Evolutionary conservation across 192 early-diverging fungal genomes (phyloP), one percentile per base, ranked within the genome.

Genomic region (Entophlyctis luteolus): DNA sequence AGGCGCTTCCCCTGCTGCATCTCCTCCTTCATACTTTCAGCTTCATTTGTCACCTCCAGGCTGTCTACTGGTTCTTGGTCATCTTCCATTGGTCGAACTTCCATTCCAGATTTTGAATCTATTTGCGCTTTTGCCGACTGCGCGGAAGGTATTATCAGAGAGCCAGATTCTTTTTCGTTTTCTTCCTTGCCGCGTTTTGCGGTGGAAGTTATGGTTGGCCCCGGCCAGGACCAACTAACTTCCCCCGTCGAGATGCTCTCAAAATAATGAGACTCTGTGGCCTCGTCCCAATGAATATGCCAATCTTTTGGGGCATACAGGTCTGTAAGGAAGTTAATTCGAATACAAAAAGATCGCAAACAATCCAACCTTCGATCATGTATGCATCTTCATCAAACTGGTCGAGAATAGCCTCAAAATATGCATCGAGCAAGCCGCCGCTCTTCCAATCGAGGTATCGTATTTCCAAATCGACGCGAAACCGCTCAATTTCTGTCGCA

Each of bases 221-320:
- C 63, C 10, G 63, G 63, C 63, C 63, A 66, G 4, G 63, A 66
- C 63, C 63, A 66, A 39, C 63, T 66, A 12, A 66, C 63, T 10
- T 10, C 16, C 5, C 45, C 63, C 55, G 18, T 25, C 23, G 18
- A 34, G 35, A 65, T n/a, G 34, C 63, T 54, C 31, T 66, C 39
- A 28, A 66, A 66, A 47, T 66, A 66, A 55, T 66, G 63, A 22
- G 63, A 66, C n/a, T 66, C 63, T 20, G 63, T 66, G 2, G 63
- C 48, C 28, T 54, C 63, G 22, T 66, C 63, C 48, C 48, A 66
- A 31, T 37, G 36, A 38, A 66, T 66, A 2, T 27, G 12, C 63
- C 63, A 66, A 4, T 52, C 63, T 2, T 23, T 35, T 25, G 59
- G 59, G 18, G 23, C 14, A 35, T 60, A 46, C n/a, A 60, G 36